These are phyloP conservation scores for Epichloe festucae DNA, from an alignment of 2,329 filamentous ascomycete species.

Conservation along the genomic window DNA sequence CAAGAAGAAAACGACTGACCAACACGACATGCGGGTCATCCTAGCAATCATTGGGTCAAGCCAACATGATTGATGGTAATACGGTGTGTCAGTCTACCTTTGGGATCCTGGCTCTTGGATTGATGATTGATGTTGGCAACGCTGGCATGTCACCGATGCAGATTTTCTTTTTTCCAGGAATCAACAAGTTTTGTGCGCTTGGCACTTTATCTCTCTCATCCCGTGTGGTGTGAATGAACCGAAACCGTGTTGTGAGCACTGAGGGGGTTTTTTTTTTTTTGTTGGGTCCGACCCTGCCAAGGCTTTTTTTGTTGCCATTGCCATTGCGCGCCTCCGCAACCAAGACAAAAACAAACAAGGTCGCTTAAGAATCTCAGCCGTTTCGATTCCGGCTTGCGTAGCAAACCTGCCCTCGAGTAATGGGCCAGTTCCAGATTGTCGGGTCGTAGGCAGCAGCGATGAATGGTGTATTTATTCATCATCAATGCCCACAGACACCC, in stretches of 20 bases:
- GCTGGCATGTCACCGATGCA: slow-evolving; percentile 1
- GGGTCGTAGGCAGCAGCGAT: neutral
- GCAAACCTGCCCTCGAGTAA: neutral
- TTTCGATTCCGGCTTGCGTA: neutral
- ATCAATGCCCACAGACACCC: neutral
- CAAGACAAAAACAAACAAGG: too few species aligned
- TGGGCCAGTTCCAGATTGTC: neutral
- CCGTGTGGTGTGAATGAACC: neutral
- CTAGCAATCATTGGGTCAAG: neutral
- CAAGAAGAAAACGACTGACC: neutral
- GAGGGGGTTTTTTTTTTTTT: too few species aligned
- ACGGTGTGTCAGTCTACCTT: neutral
- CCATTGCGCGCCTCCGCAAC: too few species aligned
- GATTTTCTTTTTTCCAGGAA: neutral
- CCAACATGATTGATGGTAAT: neutral
- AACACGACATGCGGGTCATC: neutral
- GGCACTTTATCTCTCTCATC: neutral
- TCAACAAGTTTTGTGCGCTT: neutral
- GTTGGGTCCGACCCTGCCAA: too few species aligned
- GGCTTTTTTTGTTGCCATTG: too few species aligned
- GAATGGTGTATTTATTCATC: neutral
- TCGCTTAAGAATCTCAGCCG: too few species aligned
- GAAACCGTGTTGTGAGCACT: too few species aligned
- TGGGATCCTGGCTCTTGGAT: neutral
- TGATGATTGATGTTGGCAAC: neutral